A percentile compares a stretch with the other conserved stretches of the same genome.
phyloP scores from a whole-genome alignment of 2,329 filamentous ascomycete genomes.

The Lasiodiplodia theobromae region DNA sequence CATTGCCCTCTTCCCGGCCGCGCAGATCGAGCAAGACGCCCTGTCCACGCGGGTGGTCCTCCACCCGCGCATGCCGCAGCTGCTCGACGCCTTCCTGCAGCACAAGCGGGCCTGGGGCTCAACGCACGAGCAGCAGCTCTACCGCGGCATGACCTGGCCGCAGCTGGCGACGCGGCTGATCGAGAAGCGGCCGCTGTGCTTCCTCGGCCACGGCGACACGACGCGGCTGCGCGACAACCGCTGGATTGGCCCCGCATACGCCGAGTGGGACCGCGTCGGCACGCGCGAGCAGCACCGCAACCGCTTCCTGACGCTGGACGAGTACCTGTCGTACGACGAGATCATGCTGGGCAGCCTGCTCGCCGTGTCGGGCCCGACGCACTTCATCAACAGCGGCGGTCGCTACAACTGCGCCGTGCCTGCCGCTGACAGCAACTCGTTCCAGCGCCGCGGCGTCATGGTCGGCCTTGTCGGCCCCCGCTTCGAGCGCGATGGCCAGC shows the following conservation, averaged over 20 bases:
- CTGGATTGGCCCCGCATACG: constrained; percentile 7
- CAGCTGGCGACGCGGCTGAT: constrained; percentile 38
- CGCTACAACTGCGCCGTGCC: constrained; percentile 34
- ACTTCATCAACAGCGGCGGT: constrained; percentile 36
- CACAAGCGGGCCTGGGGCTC: constrained; percentile 40
- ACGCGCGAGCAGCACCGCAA: constrained; percentile 32
- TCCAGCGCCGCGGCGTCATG: constrained; percentile 40
- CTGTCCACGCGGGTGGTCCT: constrained; percentile 39
- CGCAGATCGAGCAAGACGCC: constrained; percentile 32
- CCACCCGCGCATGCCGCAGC: constrained; percentile 37
- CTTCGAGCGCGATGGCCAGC: constrained; percentile 40
- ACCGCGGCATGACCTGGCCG: constrained; percentile 32
- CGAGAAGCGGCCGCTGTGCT: constrained; percentile 39
- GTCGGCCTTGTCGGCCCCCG: constrained; percentile 42
- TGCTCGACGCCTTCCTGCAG: constrained; percentile 38
- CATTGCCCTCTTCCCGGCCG: constrained; percentile 35
- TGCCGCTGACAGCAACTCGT: constrained; percentile 27
- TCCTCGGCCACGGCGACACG: constrained; percentile 37
- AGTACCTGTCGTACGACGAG: constrained; percentile 45
- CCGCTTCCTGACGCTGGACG: constrained; percentile 33
- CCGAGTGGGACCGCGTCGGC: constrained; percentile 41
- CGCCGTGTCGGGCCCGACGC: constrained; percentile 39
- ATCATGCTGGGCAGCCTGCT: constrained; percentile 43
- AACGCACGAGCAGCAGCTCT: constrained; percentile 38
- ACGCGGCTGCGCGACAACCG: constrained; percentile 40